Base-by-base conservation (phyloP, 768 basidiomycete species). In the Psilocybe subaeruginosa region DNA sequence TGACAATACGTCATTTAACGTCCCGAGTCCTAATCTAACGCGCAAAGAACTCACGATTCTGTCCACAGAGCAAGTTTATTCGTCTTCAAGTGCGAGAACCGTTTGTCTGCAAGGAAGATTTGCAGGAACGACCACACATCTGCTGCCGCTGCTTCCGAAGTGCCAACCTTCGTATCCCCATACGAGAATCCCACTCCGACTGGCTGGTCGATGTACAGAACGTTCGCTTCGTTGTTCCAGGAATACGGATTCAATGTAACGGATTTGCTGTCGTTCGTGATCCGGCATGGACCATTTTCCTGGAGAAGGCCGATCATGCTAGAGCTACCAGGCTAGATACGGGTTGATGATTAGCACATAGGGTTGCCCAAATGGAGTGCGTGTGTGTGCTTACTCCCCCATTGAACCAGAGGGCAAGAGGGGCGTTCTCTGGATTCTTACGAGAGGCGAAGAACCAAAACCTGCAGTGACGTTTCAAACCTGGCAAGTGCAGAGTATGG, bases 241-340 rank as follows among this genome's bases (percentile, higher is more conserved):
- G 85, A 84, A 66, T 72, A 80, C 1, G 83, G 81, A 66, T 88
- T 88, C 37, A 77, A 66, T 1, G 73, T 72, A 12, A 87, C 82
- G 31, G 75, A 70, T 1, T 71, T 75, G 63, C 78, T 81, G 67
- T 85, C 83, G 66, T 84, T 85, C 9, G 75, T 82, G 56, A 87
- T 84, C 30, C 82, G 76, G 72, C 93, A 94, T 1, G 92, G 92
- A 2, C 92, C 92, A 65, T 81, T 74, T 71, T 91, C 91, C 81
- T 90, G 89, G 56, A 92, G 80, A n/a, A 92, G 77, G 4, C 89
- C 91, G 1, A 88, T 76, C 75, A 83, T 83, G 37, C 82, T 82
- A 2, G 83, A 83, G 66, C 79, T 80, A 39, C 84, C 85, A 16
- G 85, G 85, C 81, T 83, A 43, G 8, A 39, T 8, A 14, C 4